Base-by-base conservation (phyloP, 1,284 basidiomycete genomes). In the Hymenochaete sp. region DNA sequence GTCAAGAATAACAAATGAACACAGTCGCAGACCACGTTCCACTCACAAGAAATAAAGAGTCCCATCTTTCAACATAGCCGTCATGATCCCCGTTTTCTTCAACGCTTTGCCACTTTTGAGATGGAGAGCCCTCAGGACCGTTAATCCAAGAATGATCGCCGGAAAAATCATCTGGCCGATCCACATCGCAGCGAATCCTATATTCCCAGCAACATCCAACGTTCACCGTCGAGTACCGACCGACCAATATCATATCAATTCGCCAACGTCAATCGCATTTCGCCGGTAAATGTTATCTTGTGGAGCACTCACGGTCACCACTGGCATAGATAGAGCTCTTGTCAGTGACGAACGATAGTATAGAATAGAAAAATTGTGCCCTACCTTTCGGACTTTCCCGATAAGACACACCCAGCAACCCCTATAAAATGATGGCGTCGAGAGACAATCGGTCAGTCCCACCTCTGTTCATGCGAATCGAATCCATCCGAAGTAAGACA, bases 111-210 rank as follows among this genome's bases (percentile, higher is more conserved):
- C 28, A 22, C 21, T 14, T n/a, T 26, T 39, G 16, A 50, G 44
- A 14, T 33, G 25, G n/a, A 50, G n/a, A n/a, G 39, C 44, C 13
- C 48, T 26, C 4, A 22, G n/a, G 10, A 46, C 27, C 3, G 48
- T 50, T 44, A 50, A 24, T 7, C 45, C 11, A 16, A 50, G 46
- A 7, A 50, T 46, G 9, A 50, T n/a, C 5, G 48, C 31, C 8
- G 48, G 48, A 24, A 50, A 50, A 27, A 50, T 19, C n/a, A 50
- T 44, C 29, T 50, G 48, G 10, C 48, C 48, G 11, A 50, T 50
- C 48, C 48, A 50, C 36, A 50, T 46, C 8, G 40, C 44, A 4
- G 48, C 48, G 31, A 50, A 50, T 22, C 33, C 48, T 50, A 33
- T 35, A n/a, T n/a, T 32, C 25, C n/a, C n/a, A n/a, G n/a, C 16